Base-by-base conservation (phyloP, 371 early-diverging fungal species). In the Rhizopus arrhizus region DNA sequence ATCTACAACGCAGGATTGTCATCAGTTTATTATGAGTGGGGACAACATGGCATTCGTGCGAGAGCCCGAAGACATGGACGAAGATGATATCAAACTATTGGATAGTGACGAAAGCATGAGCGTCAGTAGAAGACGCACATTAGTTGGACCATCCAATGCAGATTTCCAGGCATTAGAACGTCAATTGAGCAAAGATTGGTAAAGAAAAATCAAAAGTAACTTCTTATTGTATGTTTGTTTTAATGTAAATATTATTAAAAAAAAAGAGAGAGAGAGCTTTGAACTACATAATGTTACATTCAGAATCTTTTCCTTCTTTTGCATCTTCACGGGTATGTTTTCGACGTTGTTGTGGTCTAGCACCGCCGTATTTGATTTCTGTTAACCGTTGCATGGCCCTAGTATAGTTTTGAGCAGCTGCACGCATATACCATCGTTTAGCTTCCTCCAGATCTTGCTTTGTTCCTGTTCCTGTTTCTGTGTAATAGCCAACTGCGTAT, bases 401-500 rank as follows among this genome's bases (percentile, higher is more conserved):
- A 10, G 73, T 73, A 68, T 92, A 88, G 22, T 87, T 84, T 65
- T 92, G 87, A 8, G 86, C 86, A 11, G 93, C 92, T 7, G 93
- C 85, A 38, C 86, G 85, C 65, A 81, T 66, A 66, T 92, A 92
- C 93, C 93, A 93, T 40, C 78, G 72, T 47, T 84, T 78, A 5
- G 94, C 91, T 59, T 90, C 91, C 34, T 88, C 85, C 48, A 87
- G 41, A 64, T 86, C 85, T 53, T 79, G 85, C 45, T 75, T 69
- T 3, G 84, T 83, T 41, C 93, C 93, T 50, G 91, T 89, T 8
- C 92, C 91, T 3, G 83, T 82, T 72, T 94, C 94, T 16, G 87
- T 84, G 70, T 89, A 91, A 65, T 93, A 92, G 2, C 93, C 95
- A 3, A 95, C 89, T 1, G 94, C 93, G 55, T 91, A 94, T 66